Percentiles rank a stretch among this genome's conserved stretches.
Evolutionary conservation across 2,329 filamentous ascomycete genomes (phyloP).

Genomic region (Fusarium devonianum): DNA sequence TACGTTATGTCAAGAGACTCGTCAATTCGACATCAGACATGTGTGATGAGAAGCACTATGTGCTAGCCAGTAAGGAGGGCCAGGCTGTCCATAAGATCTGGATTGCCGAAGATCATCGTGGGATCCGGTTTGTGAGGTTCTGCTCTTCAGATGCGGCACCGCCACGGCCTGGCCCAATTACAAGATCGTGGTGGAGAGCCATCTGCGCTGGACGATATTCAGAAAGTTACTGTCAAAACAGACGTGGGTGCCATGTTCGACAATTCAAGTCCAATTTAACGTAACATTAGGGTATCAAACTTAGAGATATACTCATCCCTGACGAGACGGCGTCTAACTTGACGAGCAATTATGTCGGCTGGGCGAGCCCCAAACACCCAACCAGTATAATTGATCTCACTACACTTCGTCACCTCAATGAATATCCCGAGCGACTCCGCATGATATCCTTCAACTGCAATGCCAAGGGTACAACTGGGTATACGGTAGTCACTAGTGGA

Average conservation of each 20-base stretch:
- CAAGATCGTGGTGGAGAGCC: constrained; percentile 16
- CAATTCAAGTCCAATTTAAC: not conserved
- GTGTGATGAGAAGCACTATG: not conserved
- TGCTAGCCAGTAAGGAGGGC: constrained; percentile 3
- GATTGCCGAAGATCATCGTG: constrained; percentile 24
- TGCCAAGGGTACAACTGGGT: constrained; percentile 6
- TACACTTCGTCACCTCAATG: constrained; percentile 5
- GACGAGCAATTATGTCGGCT: constrained; percentile 5
- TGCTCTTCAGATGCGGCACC: constrained; percentile 2
- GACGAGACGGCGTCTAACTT: not conserved
- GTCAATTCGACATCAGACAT: constrained; percentile 1
- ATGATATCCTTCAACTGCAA: constrained; percentile 20
- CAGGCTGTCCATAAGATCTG: constrained; percentile 10
- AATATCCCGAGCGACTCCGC: constrained; percentile 5
- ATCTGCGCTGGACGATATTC: not conserved
- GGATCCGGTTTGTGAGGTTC: constrained; percentile 14
- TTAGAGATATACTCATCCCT: constrained; percentile 13
- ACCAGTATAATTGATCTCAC: constrained; percentile 12
- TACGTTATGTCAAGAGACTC: constrained; percentile 14
- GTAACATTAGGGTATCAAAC: constrained; percentile 7
- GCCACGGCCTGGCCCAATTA: constrained; percentile 13
- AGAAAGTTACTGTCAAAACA: constrained; percentile 1
- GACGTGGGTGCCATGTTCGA: constrained; percentile 1
- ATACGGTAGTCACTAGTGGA: constrained; percentile 14
- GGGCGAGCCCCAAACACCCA: constrained; percentile 14